Conservation (phyloP, 2,329 filamentous ascomycete species). For the Penicillium sp. region DNA sequence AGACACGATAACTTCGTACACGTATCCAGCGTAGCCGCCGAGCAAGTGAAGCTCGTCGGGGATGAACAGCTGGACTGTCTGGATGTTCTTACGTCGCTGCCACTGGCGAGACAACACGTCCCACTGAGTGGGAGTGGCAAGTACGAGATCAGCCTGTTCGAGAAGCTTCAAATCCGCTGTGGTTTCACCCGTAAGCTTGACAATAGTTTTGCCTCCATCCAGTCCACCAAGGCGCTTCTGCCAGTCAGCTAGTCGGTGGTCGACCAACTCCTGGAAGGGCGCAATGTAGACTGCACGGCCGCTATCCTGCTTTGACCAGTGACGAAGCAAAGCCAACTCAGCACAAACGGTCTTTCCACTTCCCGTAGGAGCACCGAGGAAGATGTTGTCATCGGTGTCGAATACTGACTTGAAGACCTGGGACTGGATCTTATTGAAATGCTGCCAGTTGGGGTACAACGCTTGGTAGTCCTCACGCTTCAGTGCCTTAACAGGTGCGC, state of each 20-base stretch:
- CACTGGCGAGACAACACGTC: slow-evolving; percentile 93
- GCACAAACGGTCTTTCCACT: slow-evolving; percentile 97
- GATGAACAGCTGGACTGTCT: slow-evolving; percentile 85
- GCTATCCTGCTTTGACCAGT: slow-evolving; percentile 72
- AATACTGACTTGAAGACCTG: slow-evolving; percentile 95
- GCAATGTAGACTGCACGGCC: slow-evolving; percentile 91
- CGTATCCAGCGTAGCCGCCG: slow-evolving; percentile 78
- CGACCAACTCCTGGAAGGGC: slow-evolving; percentile 89
- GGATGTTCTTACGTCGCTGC: slow-evolving; percentile 94
- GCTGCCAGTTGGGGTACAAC: slow-evolving; percentile 78
- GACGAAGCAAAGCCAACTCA: slow-evolving; percentile 84
- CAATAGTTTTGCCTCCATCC: slow-evolving; percentile 80
- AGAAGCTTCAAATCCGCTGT: slow-evolving; percentile 86
- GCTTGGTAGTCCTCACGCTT: slow-evolving; percentile 80
- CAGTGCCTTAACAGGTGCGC: slow-evolving; percentile 81
- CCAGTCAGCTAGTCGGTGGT: slow-evolving; percentile 82
- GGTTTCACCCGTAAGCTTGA: slow-evolving; percentile 91
- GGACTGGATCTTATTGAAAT: slow-evolving; percentile 97
- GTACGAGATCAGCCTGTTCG: slow-evolving; percentile 80
- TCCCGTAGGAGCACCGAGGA: slow-evolving; percentile 87
- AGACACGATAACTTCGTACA: slow-evolving; percentile 96
- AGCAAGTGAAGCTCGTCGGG: slow-evolving; percentile 94
- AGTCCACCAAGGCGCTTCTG: slow-evolving; percentile 70
- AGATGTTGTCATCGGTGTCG: slow-evolving; percentile 87
- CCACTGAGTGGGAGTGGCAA: slow-evolving; percentile 94